Base-by-base conservation (phyloP, 257 asterid species). In the Solanum ossicruentum region DNA sequence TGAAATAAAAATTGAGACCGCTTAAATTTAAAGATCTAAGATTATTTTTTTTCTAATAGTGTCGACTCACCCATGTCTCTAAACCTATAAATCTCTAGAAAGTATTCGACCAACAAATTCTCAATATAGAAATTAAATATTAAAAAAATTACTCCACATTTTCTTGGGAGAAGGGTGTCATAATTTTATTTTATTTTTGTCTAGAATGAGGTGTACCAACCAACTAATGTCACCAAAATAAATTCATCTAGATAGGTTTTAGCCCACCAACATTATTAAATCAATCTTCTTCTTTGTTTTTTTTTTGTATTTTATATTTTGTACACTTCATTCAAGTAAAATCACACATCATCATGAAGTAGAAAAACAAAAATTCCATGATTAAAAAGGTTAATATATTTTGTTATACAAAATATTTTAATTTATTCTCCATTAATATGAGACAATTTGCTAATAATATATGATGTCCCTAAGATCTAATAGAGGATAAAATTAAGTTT, bases 261-360 rank as follows among this genome's bases (percentile, higher is more conserved):
- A 77, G 82, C 82, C 65, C 65, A 78, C 82, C 82, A 78, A 78
- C 47, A 52, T 78, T 26, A 78, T 52, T 78, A 78, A 52, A 51
- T 78, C 65, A 75, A 54, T 52, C 15, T 78, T 16, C 26, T 52
- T 52, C 12, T 77, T 16, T 16, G 15, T 77, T 77, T 9, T 2
- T 71, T 12, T n/a, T 45, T 11, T 45, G 3, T 20, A 4, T 8
- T 7, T 18, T 69, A 21, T 69, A 15, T 36, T 69, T 55, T 16
- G 49, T 69, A 13, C 51, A 16, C 49, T 17, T 36, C 51, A 67
- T 36, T 36, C 23, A 36, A 67, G 7, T 69, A 32, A 32, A 67
- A 67, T 67, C 75, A 67, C 23, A 32, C 77, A 20, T 67, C 47
- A 13, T 7, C 28, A 9, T 28, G 10, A 28, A 61, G 5, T 26